Percentiles rank a stretch among this genome's conserved stretches.
phyloP scores from a whole-genome alignment of 495 filamentous ascomycete species.

The Aspergillus wentii region DNA sequence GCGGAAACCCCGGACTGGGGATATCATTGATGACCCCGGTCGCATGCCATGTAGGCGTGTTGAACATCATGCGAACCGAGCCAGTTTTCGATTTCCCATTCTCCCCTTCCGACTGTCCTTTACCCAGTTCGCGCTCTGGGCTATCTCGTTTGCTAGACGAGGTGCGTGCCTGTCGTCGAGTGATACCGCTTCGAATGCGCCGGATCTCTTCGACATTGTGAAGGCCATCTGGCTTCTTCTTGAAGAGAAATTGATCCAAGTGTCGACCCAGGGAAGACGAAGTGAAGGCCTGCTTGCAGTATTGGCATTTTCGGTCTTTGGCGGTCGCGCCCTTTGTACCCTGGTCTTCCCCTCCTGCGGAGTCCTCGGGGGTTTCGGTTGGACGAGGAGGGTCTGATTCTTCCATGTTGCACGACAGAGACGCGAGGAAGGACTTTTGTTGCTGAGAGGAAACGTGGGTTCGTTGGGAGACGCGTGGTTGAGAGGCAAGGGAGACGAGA shows the following conservation, averaged over 20 bases:
- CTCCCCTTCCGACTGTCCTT: constrained; percentile 26
- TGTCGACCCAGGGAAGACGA: constrained; percentile 91
- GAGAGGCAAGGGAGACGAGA: too few species aligned
- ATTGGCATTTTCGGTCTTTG: constrained; percentile 83
- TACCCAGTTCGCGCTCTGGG: constrained; percentile 30
- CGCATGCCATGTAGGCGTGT: constrained; percentile 67
- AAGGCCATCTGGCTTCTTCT: constrained; percentile 82
- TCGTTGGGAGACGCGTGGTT: not conserved
- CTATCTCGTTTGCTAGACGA: constrained; percentile 52
- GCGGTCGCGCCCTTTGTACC: constrained; percentile 29
- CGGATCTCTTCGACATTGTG: constrained; percentile 86
- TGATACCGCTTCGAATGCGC: constrained; percentile 75
- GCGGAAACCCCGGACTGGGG: constrained; percentile 37
- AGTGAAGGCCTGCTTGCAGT: constrained; percentile 80
- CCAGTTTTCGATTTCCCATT: constrained; percentile 30
- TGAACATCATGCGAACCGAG: constrained; percentile 48
- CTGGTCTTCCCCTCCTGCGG: constrained; percentile 37
- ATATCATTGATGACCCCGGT: constrained; percentile 81
- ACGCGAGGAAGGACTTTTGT: constrained; percentile 9
- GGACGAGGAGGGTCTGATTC: constrained; percentile 17
- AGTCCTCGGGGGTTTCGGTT: constrained; percentile 45
- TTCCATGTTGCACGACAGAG: constrained; percentile 22
- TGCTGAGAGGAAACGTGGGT: constrained; percentile 1
- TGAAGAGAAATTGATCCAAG: constrained; percentile 83
- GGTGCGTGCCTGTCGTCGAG: constrained; percentile 68